Percentiles rank a stretch among this genome's conserved stretches.
These are phyloP conservation scores for Helicocarpus griseus DNA, from an alignment of 2,329 filamentous ascomycete species.

Conservation along the genomic window DNA sequence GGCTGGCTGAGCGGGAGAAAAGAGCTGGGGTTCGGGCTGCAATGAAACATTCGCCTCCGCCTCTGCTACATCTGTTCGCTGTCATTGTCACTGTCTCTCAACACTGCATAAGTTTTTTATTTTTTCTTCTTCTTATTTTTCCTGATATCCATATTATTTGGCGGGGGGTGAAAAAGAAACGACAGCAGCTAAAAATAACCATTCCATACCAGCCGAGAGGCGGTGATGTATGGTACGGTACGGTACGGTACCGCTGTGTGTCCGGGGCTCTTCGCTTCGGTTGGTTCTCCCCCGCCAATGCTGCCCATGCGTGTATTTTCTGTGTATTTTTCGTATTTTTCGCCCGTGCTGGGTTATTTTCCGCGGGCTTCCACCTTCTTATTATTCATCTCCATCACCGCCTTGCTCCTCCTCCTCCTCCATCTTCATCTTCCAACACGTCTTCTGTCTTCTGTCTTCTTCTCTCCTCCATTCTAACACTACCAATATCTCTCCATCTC, in stretches of 20 bases:
- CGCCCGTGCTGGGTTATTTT: neutral
- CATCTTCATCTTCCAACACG: constrained; percentile 13
- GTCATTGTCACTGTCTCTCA: neutral
- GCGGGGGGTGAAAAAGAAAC: neutral
- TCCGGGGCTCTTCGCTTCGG: too few relatives aligned
- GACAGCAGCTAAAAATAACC: neutral
- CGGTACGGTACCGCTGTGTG: constrained; percentile 6
- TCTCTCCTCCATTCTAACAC: neutral
- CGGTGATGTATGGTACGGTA: constrained; percentile 2
- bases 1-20: neutral
- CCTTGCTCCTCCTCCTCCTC: neutral
- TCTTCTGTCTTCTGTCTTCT: constrained; percentile 13
- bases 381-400: neutral
- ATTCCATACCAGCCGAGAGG: neutral
- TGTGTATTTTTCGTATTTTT: constrained; percentile 1
- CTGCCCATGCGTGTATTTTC: too few relatives aligned
- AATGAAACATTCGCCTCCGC: neutral
- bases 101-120: neutral
- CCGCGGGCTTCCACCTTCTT: neutral
- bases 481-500: neutral
- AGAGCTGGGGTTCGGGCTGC: neutral
- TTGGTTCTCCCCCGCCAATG: neutral
- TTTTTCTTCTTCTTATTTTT: neutral
- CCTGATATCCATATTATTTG: neutral
- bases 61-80: too few relatives aligned